Evolutionary conservation across 768 basidiomycete species (phyloP).

Genomic region (Naganishia onofrii): DNA sequence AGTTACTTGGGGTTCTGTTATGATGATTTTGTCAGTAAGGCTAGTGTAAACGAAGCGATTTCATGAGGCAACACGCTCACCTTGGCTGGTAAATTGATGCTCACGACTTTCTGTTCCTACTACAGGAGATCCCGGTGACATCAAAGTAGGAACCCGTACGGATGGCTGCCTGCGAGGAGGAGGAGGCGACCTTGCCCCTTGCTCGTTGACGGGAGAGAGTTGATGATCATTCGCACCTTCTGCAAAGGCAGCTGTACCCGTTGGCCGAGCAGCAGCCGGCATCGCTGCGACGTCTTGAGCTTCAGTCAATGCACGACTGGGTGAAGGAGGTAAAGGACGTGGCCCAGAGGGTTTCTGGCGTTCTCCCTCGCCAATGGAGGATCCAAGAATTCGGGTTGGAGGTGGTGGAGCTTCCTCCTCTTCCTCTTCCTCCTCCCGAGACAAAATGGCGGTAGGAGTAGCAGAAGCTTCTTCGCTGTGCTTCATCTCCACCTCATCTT

Average conservation of each 20-base stretch:
- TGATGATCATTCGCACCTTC: not conserved
- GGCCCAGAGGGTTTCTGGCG: conserved; percentile 29
- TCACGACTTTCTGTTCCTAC: not conserved
- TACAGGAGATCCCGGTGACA: not conserved
- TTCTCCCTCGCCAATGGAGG: not conserved
- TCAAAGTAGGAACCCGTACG: not conserved
- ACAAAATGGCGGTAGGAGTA: not conserved
- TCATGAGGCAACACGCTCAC: not conserved
- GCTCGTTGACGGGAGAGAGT: not conserved
- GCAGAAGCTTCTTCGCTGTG: conserved; percentile 39
- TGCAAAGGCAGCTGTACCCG: not conserved
- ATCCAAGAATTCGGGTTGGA: conserved; percentile 29
- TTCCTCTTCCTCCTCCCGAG: conserved; percentile 33
- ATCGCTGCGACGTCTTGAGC: not conserved
- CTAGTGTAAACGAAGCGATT: not conserved
- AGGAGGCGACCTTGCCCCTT: not conserved
- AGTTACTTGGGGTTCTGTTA: not conserved
- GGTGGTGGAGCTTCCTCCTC: conserved; percentile 39
- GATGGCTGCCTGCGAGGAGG: conserved; percentile 17
- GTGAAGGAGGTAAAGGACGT: conserved; percentile 24
- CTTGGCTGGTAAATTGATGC: not conserved
- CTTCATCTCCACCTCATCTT: conserved; percentile 49
- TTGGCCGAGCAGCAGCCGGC: not conserved
- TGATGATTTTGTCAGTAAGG: not conserved
- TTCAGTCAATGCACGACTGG: conserved; percentile 36